phyloP scores from a whole-genome alignment of 2,329 filamentous ascomycete species.

The Pezicula radicicola region DNA sequence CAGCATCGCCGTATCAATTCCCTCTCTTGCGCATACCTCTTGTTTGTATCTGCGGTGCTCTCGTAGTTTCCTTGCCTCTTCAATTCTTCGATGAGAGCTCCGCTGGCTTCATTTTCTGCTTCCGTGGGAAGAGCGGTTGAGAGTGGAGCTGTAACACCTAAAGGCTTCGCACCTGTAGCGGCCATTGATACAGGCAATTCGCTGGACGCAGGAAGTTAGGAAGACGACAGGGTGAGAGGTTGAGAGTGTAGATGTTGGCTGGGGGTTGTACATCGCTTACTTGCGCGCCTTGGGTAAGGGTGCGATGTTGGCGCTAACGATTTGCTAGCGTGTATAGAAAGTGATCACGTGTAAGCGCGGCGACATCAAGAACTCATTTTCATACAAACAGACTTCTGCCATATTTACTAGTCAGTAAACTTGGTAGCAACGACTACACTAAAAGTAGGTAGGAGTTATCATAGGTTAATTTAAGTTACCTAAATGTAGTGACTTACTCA shows the following conservation, averaged over 20 bases:
- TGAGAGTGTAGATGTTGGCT: neutral
- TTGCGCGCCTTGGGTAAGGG: neutral
- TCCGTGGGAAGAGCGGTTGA: conserved; percentile 74
- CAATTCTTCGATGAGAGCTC: conserved; percentile 78
- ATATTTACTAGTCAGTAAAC: too few relatives aligned
- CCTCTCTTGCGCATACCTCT: conserved; percentile 53
- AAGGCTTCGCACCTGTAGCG: conserved; percentile 18
- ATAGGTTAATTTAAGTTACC: too few relatives aligned
- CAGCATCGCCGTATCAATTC: too few relatives aligned
- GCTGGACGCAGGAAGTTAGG: neutral
- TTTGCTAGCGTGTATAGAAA: neutral
- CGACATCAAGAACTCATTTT: too few relatives aligned
- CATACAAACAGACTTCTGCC: too few relatives aligned
- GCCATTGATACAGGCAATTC: conserved; percentile 18
- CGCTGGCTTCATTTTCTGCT: conserved; percentile 72
- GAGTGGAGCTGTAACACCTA: conserved; percentile 80
- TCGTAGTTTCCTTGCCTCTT: conserved; percentile 92
- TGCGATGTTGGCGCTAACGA: neutral
- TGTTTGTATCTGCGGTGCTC: conserved; percentile 74
- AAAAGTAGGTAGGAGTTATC: too few relatives aligned
- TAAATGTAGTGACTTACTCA: too few relatives aligned
- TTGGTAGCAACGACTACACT: too few relatives aligned
- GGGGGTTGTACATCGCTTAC: too few relatives aligned
- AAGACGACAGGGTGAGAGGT: neutral
- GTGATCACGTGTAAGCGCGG: too few relatives aligned